Conservation (phyloP, 2,329 filamentous ascomycete species). For the Fusarium subglutinans region DNA sequence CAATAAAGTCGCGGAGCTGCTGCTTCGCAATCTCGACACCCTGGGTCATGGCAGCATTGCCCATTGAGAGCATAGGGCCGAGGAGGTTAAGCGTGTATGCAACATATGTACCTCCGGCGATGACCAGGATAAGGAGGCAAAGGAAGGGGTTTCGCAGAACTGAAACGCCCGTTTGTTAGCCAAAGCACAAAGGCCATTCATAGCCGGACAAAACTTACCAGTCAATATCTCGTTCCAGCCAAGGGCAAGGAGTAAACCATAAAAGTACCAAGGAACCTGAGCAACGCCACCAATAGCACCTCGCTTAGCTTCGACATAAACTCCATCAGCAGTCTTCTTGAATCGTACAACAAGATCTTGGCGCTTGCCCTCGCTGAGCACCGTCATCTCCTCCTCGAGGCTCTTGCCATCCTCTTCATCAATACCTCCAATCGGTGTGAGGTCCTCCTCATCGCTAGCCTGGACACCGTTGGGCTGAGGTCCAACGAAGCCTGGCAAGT, state of each 20-base stretch:
- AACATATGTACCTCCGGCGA: constrained; percentile 81
- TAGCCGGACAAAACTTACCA: constrained; percentile 65
- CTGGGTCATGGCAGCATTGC: constrained; percentile 86
- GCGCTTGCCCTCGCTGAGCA: constrained; percentile 89
- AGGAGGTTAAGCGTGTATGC: constrained; percentile 95
- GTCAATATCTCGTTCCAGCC: constrained; percentile 99
- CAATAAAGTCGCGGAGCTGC: constrained; percentile 87
- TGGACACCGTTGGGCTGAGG: constrained; percentile 77
- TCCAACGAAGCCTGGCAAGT: constrained; percentile 87
- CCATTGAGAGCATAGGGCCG: constrained; percentile 95
- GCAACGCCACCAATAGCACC: constrained; percentile 95
- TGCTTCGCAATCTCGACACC: constrained; percentile 92
- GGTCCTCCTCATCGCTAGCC: constrained; percentile 87
- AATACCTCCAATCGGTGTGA: constrained; percentile 88
- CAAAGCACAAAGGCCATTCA: background rate
- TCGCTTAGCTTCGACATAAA: constrained; percentile 97
- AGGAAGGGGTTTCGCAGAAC: constrained; percentile 94
- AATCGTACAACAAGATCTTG: constrained; percentile 93
- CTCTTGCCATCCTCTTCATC: constrained; percentile 96
- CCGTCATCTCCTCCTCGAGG: constrained; percentile 93
- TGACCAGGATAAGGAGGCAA: constrained; percentile 85
- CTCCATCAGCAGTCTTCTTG: constrained; percentile 97
- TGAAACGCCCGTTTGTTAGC: constrained; percentile 49
- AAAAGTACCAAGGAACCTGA: constrained; percentile 95
- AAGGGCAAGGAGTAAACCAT: constrained; percentile 84